Percentiles rank a stretch among this genome's conserved stretches.
phyloP scores from a whole-genome alignment of 345 rosid genomes.

The Salix exigua region DNA sequence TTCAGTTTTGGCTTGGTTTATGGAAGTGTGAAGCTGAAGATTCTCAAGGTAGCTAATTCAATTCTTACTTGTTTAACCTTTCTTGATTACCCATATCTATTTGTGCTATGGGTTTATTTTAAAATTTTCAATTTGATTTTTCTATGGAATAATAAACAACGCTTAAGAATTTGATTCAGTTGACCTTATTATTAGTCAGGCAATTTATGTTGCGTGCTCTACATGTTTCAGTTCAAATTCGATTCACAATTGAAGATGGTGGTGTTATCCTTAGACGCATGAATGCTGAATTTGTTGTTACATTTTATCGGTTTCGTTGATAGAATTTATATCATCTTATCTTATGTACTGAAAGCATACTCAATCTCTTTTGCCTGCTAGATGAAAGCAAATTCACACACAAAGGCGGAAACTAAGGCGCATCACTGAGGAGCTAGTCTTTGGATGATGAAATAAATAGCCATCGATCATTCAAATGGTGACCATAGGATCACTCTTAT shows the following conservation, averaged over 20 bases:
- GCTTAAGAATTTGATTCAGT: background rate
- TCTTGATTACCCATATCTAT: background rate
- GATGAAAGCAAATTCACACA: slow-evolving; percentile 44
- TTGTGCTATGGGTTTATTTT: background rate
- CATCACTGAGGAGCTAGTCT: slow-evolving; percentile 14
- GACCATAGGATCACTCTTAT: background rate
- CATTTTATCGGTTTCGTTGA: background rate
- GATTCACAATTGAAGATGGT: background rate
- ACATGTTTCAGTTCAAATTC: background rate
- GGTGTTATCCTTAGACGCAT: background rate
- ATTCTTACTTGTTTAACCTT: background rate
- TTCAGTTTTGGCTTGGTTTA: slow-evolving; percentile 55
- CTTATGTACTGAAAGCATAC: background rate
- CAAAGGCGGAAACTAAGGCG: slow-evolving; percentile 56
- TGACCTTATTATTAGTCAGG: background rate
- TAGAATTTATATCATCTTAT: background rate
- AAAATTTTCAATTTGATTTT: background rate
- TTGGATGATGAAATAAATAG: background rate
- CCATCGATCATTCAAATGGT: background rate
- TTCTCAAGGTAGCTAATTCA: slow-evolving; percentile 44
- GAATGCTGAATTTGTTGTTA: background rate
- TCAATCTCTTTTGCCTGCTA: background rate
- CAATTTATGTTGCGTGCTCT: background rate
- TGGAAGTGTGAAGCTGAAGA: slow-evolving; percentile 67
- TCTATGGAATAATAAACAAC: background rate